Evolutionary conservation across 2,329 filamentous ascomycete species (phyloP).

Genomic region (Ophiostoma piceae): DNA sequence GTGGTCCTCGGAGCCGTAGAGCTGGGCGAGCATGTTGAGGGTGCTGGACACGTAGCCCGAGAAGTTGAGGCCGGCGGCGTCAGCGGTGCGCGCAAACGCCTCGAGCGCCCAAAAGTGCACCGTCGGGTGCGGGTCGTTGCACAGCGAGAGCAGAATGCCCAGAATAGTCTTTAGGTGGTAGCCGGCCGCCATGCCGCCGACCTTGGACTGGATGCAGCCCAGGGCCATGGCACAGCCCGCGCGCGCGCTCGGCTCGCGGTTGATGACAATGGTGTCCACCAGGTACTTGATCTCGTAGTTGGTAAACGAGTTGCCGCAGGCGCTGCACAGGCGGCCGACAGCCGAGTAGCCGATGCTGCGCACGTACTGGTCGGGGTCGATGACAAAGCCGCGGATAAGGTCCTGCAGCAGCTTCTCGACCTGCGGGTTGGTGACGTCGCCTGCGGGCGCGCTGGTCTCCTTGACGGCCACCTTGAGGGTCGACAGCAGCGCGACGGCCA

Average conservation of each 20-base stretch:
- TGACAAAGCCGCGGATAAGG: slow-evolving; percentile 63
- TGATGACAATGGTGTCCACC: slow-evolving; percentile 88
- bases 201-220: slow-evolving; percentile 87
- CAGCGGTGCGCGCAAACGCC: slow-evolving; percentile 76
- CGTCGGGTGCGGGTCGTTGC: slow-evolving; percentile 88
- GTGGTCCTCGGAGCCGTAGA: slow-evolving; percentile 88
- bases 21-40: slow-evolving; percentile 85
- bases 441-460: slow-evolving; percentile 67
- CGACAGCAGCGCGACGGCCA: slow-evolving; percentile 73
- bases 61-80: slow-evolving; percentile 88
- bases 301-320: slow-evolving; percentile 82
- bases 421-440: slow-evolving; percentile 66
- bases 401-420: slow-evolving; percentile 84
- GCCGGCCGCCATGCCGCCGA: slow-evolving; percentile 95
- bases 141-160: slow-evolving; percentile 96
- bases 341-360: slow-evolving; percentile 80
- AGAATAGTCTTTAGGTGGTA: slow-evolving; percentile 95
- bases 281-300: slow-evolving; percentile 80
- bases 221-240: slow-evolving; percentile 92
- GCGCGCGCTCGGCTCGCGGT: slow-evolving; percentile 86
- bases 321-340: slow-evolving; percentile 75
- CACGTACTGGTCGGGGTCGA: slow-evolving; percentile 79
- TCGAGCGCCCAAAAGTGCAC: slow-evolving; percentile 97
- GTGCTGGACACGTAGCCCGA: slow-evolving; percentile 85
- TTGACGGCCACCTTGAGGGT: slow-evolving; percentile 79